phyloP scores from a whole-genome alignment of 805 yeast species.

The Brettanomyces anomalus region DNA sequence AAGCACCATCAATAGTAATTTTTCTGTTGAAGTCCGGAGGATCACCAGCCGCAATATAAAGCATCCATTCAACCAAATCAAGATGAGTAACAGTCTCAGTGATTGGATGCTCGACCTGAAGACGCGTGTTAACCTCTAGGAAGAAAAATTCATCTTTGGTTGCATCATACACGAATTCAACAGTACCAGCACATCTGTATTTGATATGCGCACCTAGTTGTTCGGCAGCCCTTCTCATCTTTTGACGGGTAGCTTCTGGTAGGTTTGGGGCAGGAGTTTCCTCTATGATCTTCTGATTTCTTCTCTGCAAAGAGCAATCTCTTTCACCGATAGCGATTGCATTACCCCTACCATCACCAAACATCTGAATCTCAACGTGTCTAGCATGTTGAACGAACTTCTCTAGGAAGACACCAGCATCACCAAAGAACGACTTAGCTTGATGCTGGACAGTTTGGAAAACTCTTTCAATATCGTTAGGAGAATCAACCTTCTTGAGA shows the following conservation, averaged over 20 bases:
- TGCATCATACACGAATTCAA: conserved; percentile 89
- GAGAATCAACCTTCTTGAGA: conserved; percentile 82
- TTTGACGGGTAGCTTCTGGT: conserved; percentile 66
- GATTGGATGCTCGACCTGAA: conserved; percentile 97
- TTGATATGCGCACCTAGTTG: conserved; percentile 73
- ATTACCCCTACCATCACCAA: conserved; percentile 91
- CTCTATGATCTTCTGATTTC: conserved; percentile 93
- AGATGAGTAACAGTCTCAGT: conserved; percentile 93
- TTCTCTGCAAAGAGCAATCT: conserved; percentile 94
- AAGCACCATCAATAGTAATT: conserved; percentile 67
- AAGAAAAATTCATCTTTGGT: conserved; percentile 84
- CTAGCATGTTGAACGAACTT: conserved; percentile 91
- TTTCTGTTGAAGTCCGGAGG: conserved; percentile 66
- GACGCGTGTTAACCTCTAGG: conserved; percentile 91
- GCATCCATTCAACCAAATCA: conserved; percentile 97
- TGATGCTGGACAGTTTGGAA: conserved; percentile 90
- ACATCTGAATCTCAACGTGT: conserved; percentile 93
- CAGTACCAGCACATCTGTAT: conserved; percentile 96
- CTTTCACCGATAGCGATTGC: conserved; percentile 95
- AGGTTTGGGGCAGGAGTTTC: conserved; percentile 97
- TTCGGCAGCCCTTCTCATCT: conserved; percentile 79
- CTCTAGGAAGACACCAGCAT: conserved; percentile 91
- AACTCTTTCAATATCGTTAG: conserved; percentile 71
- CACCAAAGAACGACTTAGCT: conserved; percentile 89
- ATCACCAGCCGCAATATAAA: conserved; percentile 78